Evolutionary conservation across 179 eudicot species (phyloP).

Genomic region (Heliamphora pulchella): DNA sequence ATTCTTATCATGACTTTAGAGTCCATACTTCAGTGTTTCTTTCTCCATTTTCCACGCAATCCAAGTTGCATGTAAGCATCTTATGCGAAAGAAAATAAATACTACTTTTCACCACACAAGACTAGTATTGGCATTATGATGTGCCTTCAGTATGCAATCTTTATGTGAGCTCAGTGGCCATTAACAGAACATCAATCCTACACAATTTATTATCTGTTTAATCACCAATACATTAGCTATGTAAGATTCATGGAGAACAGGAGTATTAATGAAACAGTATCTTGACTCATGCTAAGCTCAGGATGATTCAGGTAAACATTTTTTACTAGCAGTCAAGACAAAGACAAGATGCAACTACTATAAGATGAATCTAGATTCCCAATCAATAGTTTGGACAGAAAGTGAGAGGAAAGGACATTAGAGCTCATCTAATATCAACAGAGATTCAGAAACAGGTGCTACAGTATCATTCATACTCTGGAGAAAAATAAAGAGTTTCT

Average conservation of each 20-base stretch:
- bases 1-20: conserved; percentile 1
- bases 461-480: too few relatives aligned
- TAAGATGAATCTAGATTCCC: not conserved
- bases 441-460: too few relatives aligned
- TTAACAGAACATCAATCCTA: not conserved
- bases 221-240: not conserved
- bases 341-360: too few relatives aligned
- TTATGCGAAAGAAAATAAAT: not conserved
- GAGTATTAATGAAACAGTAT: not conserved
- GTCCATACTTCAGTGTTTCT: not conserved
- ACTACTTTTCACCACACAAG: not conserved
- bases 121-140: not conserved
- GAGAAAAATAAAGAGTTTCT: too few relatives aligned
- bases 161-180: not conserved
- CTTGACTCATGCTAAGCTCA: not conserved
- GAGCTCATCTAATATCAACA: too few relatives aligned
- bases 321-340: not conserved
- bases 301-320: not conserved
- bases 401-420: too few relatives aligned
- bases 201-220: not conserved
- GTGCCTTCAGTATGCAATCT: not conserved
- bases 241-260: not conserved
- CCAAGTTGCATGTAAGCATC: not conserved
- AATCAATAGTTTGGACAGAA: not conserved
- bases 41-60: not conserved